Evolutionary conservation across 495 filamentous ascomycete species (phyloP).

Genomic region (Daldinia loculata): DNA sequence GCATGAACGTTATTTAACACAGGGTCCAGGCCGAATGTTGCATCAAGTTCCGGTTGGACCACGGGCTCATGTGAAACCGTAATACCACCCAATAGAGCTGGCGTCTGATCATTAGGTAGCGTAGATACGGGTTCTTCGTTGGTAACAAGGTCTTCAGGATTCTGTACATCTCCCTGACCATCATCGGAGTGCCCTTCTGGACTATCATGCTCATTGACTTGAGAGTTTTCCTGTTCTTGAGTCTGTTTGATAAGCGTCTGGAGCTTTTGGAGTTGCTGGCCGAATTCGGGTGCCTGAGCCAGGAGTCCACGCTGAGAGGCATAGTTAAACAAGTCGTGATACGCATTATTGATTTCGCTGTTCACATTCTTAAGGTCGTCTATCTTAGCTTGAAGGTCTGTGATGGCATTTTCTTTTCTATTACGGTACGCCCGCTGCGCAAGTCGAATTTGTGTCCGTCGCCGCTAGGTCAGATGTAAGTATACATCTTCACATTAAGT

Average conservation of each 20-base stretch:
- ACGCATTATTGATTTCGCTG: conserved; percentile 77
- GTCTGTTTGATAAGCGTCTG: conserved; percentile 44
- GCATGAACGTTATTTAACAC: conserved; percentile 10
- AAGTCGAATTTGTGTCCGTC: conserved; percentile 86
- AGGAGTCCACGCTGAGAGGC: conserved; percentile 60
- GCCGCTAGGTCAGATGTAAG: conserved; percentile 63
- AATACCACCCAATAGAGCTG: conserved; percentile 37
- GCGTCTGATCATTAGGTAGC: conserved; percentile 6
- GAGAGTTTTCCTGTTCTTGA: conserved; percentile 41
- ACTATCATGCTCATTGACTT: conserved; percentile 13
- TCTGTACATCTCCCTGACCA: not conserved
- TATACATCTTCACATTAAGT: conserved; percentile 15
- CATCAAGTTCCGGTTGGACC: conserved; percentile 1
- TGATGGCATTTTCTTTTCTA: conserved; percentile 82
- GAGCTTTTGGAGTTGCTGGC: conserved; percentile 53
- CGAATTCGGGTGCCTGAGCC: conserved; percentile 60
- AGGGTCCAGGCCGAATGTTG: conserved; percentile 8
- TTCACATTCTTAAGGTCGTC: conserved; percentile 70
- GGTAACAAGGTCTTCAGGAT: not conserved
- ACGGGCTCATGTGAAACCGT: conserved; percentile 45
- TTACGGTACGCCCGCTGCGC: conserved; percentile 86
- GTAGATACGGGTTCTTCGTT: conserved; percentile 11
- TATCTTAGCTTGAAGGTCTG: conserved; percentile 73
- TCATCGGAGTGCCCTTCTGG: conserved; percentile 31
- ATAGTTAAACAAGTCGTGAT: conserved; percentile 73